Percentiles rank a stretch among this genome's conserved stretches.
These are phyloP conservation scores for Linanthus parryae DNA, from an alignment of 148 eudicot genomes.

Conservation along the genomic window DNA sequence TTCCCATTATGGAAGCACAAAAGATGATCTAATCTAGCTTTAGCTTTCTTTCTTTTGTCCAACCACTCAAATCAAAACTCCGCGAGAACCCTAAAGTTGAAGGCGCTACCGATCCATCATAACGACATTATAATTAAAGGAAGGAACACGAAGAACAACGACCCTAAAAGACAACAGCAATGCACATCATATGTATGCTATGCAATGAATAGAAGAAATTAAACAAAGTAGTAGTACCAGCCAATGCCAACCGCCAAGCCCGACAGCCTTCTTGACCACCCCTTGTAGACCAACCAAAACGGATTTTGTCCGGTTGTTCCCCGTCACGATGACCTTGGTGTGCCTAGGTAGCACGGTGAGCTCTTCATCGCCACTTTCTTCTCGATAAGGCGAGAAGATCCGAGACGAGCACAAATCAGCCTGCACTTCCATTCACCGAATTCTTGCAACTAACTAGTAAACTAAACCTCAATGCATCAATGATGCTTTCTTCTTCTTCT, in stretches of 20 bases:
- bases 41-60: too few species aligned
- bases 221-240: conserved; percentile 46
- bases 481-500: not conserved
- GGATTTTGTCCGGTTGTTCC: conserved; percentile 91
- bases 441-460: conserved; percentile 1
- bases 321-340: conserved; percentile 92
- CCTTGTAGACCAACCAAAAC: conserved; percentile 97
- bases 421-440: conserved; percentile 32
- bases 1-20: too few species aligned
- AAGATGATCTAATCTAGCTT: too few species aligned
- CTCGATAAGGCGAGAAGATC: conserved; percentile 62
- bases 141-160: not conserved
- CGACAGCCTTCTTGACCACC: conserved; percentile 97
- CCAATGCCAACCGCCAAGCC: conserved; percentile 99
- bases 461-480: not conserved
- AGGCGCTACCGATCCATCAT: too few species aligned
- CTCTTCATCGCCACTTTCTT: conserved; percentile 94
- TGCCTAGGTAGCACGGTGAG: conserved; percentile 88
- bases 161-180: not conserved
- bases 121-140: not conserved
- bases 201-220: too few species aligned
- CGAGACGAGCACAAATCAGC: conserved; percentile 56
- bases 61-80: too few species aligned
- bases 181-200: not conserved
- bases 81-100: too few species aligned